Percentiles rank a stretch among this genome's conserved stretches.
Evolutionary conservation across 805 yeast species (phyloP).

Genomic region (Saturnispora dispora): DNA sequence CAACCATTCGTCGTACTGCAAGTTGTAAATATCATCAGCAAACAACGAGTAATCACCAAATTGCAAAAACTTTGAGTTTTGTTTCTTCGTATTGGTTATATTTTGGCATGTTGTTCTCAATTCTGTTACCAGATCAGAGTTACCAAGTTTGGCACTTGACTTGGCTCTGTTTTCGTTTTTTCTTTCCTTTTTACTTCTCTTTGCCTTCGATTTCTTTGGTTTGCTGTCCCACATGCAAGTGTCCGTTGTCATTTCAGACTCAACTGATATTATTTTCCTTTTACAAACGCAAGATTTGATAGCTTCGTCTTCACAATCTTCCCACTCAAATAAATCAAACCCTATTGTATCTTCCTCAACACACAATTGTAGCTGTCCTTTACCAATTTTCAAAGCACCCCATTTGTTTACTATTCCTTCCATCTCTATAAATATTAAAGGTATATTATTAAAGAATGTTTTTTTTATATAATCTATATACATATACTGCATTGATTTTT

Average conservation of each 20-base stretch:
- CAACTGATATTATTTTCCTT: slow-evolving; percentile 1
- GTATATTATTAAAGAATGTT: neutral
- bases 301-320: neutral
- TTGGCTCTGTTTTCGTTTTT: neutral
- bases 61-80: slow-evolving; percentile 32
- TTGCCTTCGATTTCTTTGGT: slow-evolving; percentile 2
- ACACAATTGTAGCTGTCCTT: neutral
- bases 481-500: neutral
- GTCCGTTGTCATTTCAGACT: slow-evolving; percentile 5
- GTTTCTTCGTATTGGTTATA: slow-evolving; percentile 1
- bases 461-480: neutral
- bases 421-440: neutral
- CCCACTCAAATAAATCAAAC: slow-evolving; percentile 9
- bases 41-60: slow-evolving; percentile 51
- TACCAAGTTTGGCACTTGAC: neutral
- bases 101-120: slow-evolving; percentile 3
- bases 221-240: slow-evolving; percentile 6
- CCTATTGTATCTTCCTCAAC: slow-evolving; percentile 6
- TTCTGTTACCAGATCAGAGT: neutral
- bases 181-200: neutral
- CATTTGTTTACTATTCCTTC: slow-evolving; percentile 6
- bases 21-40: slow-evolving; percentile 46
- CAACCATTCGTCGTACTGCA: slow-evolving; percentile 62
- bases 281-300: neutral
- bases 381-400: slow-evolving; percentile 2